These are phyloP conservation scores for Pseudocercospora ulei DNA, from an alignment of 2,329 filamentous ascomycete species.

Conservation along the genomic window DNA sequence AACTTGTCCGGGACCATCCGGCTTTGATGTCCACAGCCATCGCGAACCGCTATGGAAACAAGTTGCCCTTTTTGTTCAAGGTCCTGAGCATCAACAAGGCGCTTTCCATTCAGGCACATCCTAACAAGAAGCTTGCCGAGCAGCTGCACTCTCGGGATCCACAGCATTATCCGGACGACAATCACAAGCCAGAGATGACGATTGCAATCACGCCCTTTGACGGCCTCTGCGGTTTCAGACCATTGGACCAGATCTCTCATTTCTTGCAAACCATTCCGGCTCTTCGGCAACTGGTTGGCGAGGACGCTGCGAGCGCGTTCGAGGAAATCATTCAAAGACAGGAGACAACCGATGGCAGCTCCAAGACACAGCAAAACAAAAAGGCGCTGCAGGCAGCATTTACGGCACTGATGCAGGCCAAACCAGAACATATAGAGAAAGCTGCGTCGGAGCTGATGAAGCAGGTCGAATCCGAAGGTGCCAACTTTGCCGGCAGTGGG, in stretches of 20 bases:
- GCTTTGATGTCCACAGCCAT: slow-evolving; percentile 67
- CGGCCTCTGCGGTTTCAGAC: slow-evolving; percentile 66
- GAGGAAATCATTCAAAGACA: slow-evolving; percentile 46
- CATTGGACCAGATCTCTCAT: slow-evolving; percentile 49
- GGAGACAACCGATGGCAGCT: slow-evolving; percentile 41
- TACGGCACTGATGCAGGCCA: slow-evolving; percentile 67
- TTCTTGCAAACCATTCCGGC: slow-evolving; percentile 50
- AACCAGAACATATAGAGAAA: slow-evolving; percentile 53
- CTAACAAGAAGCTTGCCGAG: slow-evolving; percentile 56
- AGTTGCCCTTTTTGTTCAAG: slow-evolving; percentile 65
- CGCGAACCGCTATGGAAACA: slow-evolving; percentile 60
- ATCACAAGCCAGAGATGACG: slow-evolving; percentile 74
- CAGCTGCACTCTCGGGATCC: slow-evolving; percentile 57
- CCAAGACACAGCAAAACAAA: slow-evolving; percentile 54
- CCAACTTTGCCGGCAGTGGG: slow-evolving; percentile 64
- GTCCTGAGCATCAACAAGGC: slow-evolving; percentile 67
- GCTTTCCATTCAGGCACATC: slow-evolving; percentile 64
- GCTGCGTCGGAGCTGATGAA: slow-evolving; percentile 61
- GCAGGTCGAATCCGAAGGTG: slow-evolving; percentile 57
- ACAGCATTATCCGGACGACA: slow-evolving; percentile 57
- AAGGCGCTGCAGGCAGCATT: slow-evolving; percentile 66
- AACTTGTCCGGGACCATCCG: slow-evolving; percentile 78
- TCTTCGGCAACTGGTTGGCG: slow-evolving; percentile 47
- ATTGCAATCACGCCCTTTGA: slow-evolving; percentile 62
- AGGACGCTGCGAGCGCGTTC: slow-evolving; percentile 39